phyloP scores from a whole-genome alignment of 2,329 filamentous ascomycete species.

The Capronia coronata region DNA sequence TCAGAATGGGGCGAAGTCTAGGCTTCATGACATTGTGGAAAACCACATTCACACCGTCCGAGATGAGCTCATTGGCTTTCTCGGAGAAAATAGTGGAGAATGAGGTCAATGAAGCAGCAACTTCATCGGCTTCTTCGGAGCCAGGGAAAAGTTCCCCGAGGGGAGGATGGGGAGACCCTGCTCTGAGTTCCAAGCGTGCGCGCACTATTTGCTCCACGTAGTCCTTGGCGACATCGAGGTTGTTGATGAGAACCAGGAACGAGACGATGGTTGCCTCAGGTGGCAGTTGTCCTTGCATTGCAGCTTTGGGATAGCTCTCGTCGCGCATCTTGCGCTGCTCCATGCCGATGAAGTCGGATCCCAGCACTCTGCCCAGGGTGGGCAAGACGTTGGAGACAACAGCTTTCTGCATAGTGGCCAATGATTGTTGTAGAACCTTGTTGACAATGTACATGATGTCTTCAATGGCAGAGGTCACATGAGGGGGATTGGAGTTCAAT shows the following conservation, averaged over 20 bases:
- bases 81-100: slow-evolving; percentile 66
- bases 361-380: slow-evolving; percentile 70
- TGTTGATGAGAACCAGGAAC: slow-evolving; percentile 92
- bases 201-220: slow-evolving; percentile 83
- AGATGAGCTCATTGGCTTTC: slow-evolving; percentile 75
- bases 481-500: slow-evolving; percentile 72
- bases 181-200: slow-evolving; percentile 51
- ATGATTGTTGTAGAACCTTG: slow-evolving; percentile 75
- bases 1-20: slow-evolving; percentile 74
- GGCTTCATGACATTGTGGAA: slow-evolving; percentile 83
- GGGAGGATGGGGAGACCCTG: slow-evolving; percentile 37
- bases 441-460: slow-evolving; percentile 99
- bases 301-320: slow-evolving; percentile 79
- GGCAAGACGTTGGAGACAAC: slow-evolving; percentile 73
- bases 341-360: slow-evolving; percentile 91
- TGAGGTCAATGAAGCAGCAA: slow-evolving; percentile 52
- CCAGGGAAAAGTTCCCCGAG: slow-evolving; percentile 60
- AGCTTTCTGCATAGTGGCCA: slow-evolving; percentile 76
- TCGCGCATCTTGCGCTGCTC: slow-evolving; percentile 96
- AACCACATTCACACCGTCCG: slow-evolving; percentile 76
- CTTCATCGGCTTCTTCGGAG: slow-evolving; percentile 64
- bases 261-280: slow-evolving; percentile 82
- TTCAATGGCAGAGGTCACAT: slow-evolving; percentile 91
- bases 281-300: slow-evolving; percentile 71
- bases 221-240: slow-evolving; percentile 83